Evolutionary conservation across 2,329 filamentous ascomycete genomes (phyloP).

Genomic region (Akanthomyces muscarius): DNA sequence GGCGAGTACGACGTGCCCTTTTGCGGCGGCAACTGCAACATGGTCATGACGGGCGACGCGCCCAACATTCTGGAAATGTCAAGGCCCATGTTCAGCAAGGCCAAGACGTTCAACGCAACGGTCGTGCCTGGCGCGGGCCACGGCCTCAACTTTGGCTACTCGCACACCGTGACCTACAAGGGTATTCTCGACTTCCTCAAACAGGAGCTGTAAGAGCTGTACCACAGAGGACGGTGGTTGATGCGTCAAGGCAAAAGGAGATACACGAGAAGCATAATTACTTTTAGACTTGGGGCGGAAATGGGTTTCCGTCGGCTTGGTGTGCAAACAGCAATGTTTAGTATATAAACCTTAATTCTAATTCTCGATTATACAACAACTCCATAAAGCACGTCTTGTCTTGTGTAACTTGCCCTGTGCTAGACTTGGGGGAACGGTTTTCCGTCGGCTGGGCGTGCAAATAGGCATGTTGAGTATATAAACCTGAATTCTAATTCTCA

Average conservation of each 20-base stretch:
- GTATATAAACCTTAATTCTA: slow-evolving; percentile 16
- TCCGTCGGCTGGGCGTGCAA: no score
- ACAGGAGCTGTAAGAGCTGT: slow-evolving; percentile 14
- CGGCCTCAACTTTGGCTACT: slow-evolving; percentile 45
- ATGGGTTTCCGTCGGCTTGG: background rate
- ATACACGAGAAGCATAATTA: background rate
- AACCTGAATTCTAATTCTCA: no score
- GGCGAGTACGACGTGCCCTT: slow-evolving; percentile 49
- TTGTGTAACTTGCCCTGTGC: no score
- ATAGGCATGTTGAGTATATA: no score
- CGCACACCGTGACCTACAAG: slow-evolving; percentile 30
- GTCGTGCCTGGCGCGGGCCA: slow-evolving; percentile 51
- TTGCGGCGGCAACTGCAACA: slow-evolving; percentile 58
- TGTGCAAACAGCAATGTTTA: background rate
- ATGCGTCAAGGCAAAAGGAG: background rate
- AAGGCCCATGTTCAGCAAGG: slow-evolving; percentile 38
- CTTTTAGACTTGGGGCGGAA: background rate
- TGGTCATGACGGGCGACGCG: slow-evolving; percentile 35
- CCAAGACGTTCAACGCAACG: slow-evolving; percentile 47
- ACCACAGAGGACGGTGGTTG: background rate
- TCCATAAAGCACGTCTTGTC: background rate
- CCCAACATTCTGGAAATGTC: slow-evolving; percentile 42
- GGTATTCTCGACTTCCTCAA: slow-evolving; percentile 37
- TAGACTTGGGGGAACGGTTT: no score
- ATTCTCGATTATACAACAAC: background rate